Conservation (phyloP, 2,329 filamentous ascomycete genomes). For the Stemphylium beticola region DNA sequence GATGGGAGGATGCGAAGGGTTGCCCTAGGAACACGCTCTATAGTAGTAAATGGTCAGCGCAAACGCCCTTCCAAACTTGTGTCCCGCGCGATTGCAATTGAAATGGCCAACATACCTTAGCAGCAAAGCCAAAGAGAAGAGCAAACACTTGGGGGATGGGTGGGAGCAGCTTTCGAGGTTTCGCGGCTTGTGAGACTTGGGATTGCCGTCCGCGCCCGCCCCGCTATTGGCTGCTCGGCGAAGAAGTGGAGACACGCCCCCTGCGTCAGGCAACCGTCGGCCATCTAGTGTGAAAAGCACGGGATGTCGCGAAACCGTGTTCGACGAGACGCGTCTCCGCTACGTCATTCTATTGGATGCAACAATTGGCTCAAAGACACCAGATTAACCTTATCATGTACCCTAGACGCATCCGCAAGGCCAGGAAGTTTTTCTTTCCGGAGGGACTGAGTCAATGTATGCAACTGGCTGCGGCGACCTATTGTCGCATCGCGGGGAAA, state of each 20-base stretch:
- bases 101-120: slow-evolving; percentile 15
- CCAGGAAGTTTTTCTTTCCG: no score
- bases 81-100: slow-evolving; percentile 13
- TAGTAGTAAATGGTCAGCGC: slow-evolving; percentile 21
- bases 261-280: slow-evolving; percentile 6
- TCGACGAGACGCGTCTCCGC: neutral
- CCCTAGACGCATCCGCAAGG: neutral
- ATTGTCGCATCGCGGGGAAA: no score
- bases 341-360: neutral
- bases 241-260: slow-evolving; percentile 1
- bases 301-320: neutral
- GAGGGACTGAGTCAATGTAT: no score
- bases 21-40: slow-evolving; percentile 29
- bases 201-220: slow-evolving; percentile 10
- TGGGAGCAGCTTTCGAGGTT: slow-evolving; percentile 20
- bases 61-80: slow-evolving; percentile 5
- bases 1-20: slow-evolving; percentile 26
- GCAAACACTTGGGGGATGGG: slow-evolving; percentile 21
- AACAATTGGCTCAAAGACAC: neutral
- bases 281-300: neutral
- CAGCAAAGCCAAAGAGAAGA: slow-evolving; percentile 14
- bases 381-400: neutral
- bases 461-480: no score
- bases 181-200: slow-evolving; percentile 29
- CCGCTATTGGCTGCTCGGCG: slow-evolving; percentile 12